phyloP scores from a whole-genome alignment of 2,329 filamentous ascomycete genomes.

The Karstenula rhodostoma region DNA sequence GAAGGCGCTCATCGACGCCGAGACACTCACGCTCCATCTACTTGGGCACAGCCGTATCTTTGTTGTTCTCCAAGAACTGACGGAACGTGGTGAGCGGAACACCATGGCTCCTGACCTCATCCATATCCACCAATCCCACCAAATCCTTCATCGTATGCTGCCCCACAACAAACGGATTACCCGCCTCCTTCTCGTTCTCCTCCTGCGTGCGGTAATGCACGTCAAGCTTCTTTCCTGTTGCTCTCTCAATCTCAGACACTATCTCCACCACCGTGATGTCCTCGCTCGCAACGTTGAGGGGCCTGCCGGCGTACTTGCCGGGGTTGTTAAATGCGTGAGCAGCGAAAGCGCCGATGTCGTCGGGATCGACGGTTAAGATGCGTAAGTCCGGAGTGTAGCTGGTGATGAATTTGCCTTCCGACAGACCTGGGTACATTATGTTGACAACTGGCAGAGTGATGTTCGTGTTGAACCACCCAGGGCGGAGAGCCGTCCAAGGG shows the following conservation, averaged over 20 bases:
- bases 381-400: slow-evolving; percentile 42
- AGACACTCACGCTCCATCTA: background rate
- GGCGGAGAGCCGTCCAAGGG: slow-evolving; percentile 60
- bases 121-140: slow-evolving; percentile 46
- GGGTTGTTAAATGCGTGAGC: slow-evolving; percentile 56
- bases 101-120: slow-evolving; percentile 46
- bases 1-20: background rate
- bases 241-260: slow-evolving; percentile 47
- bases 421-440: slow-evolving; percentile 52
- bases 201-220: slow-evolving; percentile 52
- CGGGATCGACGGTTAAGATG: slow-evolving; percentile 56
- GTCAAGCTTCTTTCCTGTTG: slow-evolving; percentile 45
- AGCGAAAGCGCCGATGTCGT: slow-evolving; percentile 59
- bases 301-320: slow-evolving; percentile 50
- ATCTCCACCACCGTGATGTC: slow-evolving; percentile 49
- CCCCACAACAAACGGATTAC: slow-evolving; percentile 51
- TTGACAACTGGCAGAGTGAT: slow-evolving; percentile 53
- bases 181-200: slow-evolving; percentile 45
- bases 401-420: slow-evolving; percentile 51
- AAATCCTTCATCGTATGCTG: slow-evolving; percentile 51
- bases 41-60: slow-evolving; percentile 15
- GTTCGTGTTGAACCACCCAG: slow-evolving; percentile 63
- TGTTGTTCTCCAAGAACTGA: slow-evolving; percentile 44
- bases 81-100: slow-evolving; percentile 55
- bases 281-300: slow-evolving; percentile 55